These are phyloP conservation scores for Myxozyma neotropica DNA, from an alignment of 805 yeast species.

Conservation along the genomic window DNA sequence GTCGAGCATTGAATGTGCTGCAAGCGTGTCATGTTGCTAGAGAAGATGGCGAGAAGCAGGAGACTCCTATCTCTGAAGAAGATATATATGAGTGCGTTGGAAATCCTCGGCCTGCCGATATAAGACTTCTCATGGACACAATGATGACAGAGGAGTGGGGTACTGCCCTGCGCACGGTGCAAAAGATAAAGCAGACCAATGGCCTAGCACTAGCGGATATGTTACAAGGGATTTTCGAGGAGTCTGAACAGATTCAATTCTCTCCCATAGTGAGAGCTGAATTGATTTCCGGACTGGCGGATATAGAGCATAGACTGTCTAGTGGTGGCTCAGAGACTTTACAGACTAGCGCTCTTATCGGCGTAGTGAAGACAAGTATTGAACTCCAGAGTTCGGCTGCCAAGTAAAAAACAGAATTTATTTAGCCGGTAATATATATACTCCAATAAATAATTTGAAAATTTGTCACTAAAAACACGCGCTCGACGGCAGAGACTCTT, in stretches of 20 bases:
- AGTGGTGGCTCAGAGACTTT: slow-evolving; percentile 91
- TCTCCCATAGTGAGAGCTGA: slow-evolving; percentile 61
- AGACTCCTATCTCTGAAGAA: slow-evolving; percentile 62
- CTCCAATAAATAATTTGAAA: not conserved
- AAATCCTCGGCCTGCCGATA: slow-evolving; percentile 87
- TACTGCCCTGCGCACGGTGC: slow-evolving; percentile 67
- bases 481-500: not conserved
- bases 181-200: slow-evolving; percentile 63
- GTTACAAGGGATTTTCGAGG: slow-evolving; percentile 71
- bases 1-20: slow-evolving; percentile 87
- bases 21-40: slow-evolving; percentile 88
- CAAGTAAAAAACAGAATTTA: not conserved
- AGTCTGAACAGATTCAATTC: slow-evolving; percentile 69
- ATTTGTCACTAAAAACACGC: not conserved
- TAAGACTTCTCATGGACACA: slow-evolving; percentile 72
- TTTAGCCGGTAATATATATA: not conserved
- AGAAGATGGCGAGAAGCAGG: slow-evolving; percentile 38
- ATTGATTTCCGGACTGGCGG: slow-evolving; percentile 72
- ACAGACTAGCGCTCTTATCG: slow-evolving; percentile 87
- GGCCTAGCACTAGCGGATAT: slow-evolving; percentile 92
- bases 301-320: slow-evolving; percentile 87
- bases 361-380: slow-evolving; percentile 73
- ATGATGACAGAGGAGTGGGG: slow-evolving; percentile 88
- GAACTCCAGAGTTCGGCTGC: slow-evolving; percentile 6
- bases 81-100: slow-evolving; percentile 95